A percentile compares a stretch with the other conserved stretches of the same genome.
These are phyloP conservation scores for Morella rubra DNA, from an alignment of 306 rosid species.

Conservation along the genomic window DNA sequence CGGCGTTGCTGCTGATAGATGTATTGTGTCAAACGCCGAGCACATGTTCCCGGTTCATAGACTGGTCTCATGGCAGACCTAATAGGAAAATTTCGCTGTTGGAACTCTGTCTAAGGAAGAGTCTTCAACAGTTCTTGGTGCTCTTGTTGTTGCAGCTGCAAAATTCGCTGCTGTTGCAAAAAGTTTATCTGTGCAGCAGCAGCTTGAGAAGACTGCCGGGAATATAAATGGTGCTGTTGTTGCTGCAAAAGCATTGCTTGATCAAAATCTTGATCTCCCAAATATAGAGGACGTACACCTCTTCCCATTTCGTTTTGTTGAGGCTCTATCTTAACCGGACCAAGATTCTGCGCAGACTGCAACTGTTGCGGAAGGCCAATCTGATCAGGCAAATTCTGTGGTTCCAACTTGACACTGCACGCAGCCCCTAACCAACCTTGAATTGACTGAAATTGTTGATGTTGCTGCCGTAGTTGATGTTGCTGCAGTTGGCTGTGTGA, in stretches of 20 bases:
- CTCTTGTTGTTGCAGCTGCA: constrained; percentile 79
- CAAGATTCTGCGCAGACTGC: constrained; percentile 62
- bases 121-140: constrained; percentile 77
- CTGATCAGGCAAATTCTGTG: constrained; percentile 70
- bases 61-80: constrained; percentile 73
- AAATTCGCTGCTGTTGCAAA: constrained; percentile 69
- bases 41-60: constrained; percentile 98
- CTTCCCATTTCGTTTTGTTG: constrained; percentile 64
- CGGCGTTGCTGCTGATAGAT: constrained; percentile 94
- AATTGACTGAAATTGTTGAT: constrained; percentile 71
- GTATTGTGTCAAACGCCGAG: constrained; percentile 84
- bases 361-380: constrained; percentile 54
- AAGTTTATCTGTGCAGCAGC: constrained; percentile 81
- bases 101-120: constrained; percentile 81
- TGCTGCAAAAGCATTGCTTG: constrained; percentile 73
- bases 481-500: constrained; percentile 43
- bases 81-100: constrained; percentile 65
- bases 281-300: constrained; percentile 51
- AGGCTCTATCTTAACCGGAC: constrained; percentile 77
- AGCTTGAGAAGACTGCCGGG: constrained; percentile 78
- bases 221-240: constrained; percentile 34
- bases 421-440: constrained; percentile 66
- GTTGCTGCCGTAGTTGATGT: constrained; percentile 48
- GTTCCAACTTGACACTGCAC: constrained; percentile 78
- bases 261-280: constrained; percentile 72